Evolutionary conservation across 306 rosid genomes (phyloP), one percentile per base, ranked within the genome.

Genomic region (Prunus salicina): DNA sequence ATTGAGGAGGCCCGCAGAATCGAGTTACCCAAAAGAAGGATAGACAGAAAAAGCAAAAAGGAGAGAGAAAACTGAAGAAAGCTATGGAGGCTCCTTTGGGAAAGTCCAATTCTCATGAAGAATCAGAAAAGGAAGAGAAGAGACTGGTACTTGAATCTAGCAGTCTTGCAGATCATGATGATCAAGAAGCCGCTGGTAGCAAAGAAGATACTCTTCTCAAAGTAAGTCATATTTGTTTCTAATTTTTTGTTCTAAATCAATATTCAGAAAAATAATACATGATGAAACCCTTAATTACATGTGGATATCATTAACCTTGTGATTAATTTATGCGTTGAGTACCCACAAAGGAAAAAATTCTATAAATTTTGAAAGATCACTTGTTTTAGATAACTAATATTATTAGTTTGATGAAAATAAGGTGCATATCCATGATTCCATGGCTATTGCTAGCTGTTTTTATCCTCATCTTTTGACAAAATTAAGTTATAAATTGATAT

Each of bases 51-150:
- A 69, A 62, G 30, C 19, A 12, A 38, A 15, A 15, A 11, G 22
- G 52, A 34, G 3, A 24, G 10, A 78, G 45, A 56, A 18, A 63
- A 45, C 43, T 41, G 8, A 45, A 61, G 61, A 70, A 46, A 41
- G 28, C 41, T 10, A 91, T 89, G 91, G 91, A 89, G 83, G 76
- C 74, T 63, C 78, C 79, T 82, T 67, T 60, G 8, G 81, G 68
- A 65, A 78, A 82, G 76, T 78, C 87, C 24, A 22, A 57, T 55
- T 72, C 73, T 60, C 80, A 62, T 41, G 91, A 80, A 52, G 52
- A 84, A 83, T 72, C 88, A 87, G 73, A 81, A 53, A 38, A 22
- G 60, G 56, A 58, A 19, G 67, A 76, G 67, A 67, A 74, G 30
- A 67, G 38, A 67, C 32, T 45, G 51, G 65, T 60, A 18, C 43